Base-by-base conservation (phyloP, 805 yeast species). In the Pichia kluyveri region DNA sequence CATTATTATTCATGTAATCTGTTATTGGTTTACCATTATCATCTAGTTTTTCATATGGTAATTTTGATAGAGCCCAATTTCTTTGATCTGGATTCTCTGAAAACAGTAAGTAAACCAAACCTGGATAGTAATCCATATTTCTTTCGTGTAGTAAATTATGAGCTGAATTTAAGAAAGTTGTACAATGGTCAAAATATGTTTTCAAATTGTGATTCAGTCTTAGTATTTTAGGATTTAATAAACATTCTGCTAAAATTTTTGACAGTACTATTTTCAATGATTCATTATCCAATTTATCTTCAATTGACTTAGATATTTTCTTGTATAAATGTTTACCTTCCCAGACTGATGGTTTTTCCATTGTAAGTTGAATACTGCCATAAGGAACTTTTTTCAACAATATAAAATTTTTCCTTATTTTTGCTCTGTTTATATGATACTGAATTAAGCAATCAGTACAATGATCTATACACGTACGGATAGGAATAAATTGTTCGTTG, bases 401-500 rank as follows among this genome's bases (percentile, higher is more conserved):
- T 2, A 78, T 68, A 57, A 83, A 81, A 38, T 73, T 76, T 44
- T 73, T 68, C 42, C 78, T 65, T 47, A 83, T 62, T 23, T 65
- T 63, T 14, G 79, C 71, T 55, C 81, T 71, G 4, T 80, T 79
- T 39, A 67, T 60, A 50, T 79, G 78, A 55, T 80, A 84, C 31
- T 69, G 62, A 23, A 67, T 51, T 7, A 80, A 65, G 62, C 93
- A 85, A 6, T 70, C 63, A 3, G 70, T 65, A 62, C 93, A 85
- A 4, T 59, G 50, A 37, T 66, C 62, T 14, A 84, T 61, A 26
- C 72, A 65, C 1, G 62, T 38, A 12, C 57, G 47, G 27, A 53
- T 53, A 5, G 45, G 40, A 3, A 28, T 32, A 17, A 42, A 55
- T 41, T 36, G 47, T 37, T 61, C 60, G 9, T 67, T 66, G 56